Conservation (phyloP, 768 basidiomycete genomes). For the Myochromella boudieri region DNA sequence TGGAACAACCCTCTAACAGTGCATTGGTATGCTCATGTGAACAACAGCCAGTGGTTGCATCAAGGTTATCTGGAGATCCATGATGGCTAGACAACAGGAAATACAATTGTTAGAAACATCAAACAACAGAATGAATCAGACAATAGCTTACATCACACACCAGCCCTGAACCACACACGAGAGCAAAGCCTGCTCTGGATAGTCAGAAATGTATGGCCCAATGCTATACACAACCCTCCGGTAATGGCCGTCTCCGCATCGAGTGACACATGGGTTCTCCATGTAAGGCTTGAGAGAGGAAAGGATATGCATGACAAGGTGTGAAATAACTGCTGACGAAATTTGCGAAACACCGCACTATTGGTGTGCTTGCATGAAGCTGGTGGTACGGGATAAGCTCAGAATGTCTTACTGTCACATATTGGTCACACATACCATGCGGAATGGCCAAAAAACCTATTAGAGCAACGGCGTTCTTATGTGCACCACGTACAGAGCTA, state of each 20-base stretch:
- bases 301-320: constrained; percentile 16
- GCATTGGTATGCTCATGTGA: constrained; percentile 12
- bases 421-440: constrained; percentile 20
- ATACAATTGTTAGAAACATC: background rate
- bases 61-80: constrained; percentile 3
- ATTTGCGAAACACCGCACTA: constrained; percentile 14
- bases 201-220: constrained; percentile 28
- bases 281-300: constrained; percentile 20
- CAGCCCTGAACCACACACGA: constrained; percentile 23
- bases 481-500: constrained; percentile 12
- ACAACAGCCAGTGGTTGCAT: background rate
- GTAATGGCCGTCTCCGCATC: too few species aligned
- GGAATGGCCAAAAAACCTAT: constrained; percentile 21
- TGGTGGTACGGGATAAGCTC: background rate
- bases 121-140: background rate
- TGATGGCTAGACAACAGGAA: constrained; percentile 8
- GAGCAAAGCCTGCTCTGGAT: constrained; percentile 24
- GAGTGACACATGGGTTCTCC: constrained; percentile 21
- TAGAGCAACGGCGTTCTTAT: constrained; percentile 15
- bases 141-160: constrained; percentile 24
- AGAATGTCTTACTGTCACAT: background rate
- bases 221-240: constrained; percentile 22
- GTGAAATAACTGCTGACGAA: constrained; percentile 22
- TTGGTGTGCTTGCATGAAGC: constrained; percentile 3
- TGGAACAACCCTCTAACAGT: constrained; percentile 14